Evolutionary conservation across 352 stramenopile species (phyloP).

Genomic region (Phytophthora tubulina): DNA sequence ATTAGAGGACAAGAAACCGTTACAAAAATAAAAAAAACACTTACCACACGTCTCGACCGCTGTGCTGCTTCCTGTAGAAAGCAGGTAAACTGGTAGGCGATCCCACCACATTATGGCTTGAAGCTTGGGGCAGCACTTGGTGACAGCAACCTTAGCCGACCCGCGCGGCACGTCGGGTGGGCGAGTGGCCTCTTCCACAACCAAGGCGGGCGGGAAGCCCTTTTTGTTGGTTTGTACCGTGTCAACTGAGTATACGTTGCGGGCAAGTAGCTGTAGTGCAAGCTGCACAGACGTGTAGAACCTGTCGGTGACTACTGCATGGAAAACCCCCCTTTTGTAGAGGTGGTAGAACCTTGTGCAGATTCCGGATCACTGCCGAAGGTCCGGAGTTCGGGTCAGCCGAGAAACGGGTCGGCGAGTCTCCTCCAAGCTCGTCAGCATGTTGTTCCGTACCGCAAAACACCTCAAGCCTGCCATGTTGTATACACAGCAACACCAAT

Average conservation of each 20-base stretch:
- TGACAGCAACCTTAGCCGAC: background rate
- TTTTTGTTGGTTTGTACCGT: slow-evolving; percentile 26
- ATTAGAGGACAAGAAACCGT: background rate
- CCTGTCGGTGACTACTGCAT: slow-evolving; percentile 17
- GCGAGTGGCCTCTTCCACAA: background rate
- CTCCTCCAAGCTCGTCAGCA: slow-evolving; percentile 4
- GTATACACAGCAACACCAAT: slow-evolving; percentile 10
- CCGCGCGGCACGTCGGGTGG: background rate
- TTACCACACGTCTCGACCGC: background rate
- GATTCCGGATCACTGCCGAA: slow-evolving; percentile 16
- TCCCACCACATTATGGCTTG: slow-evolving; percentile 9
- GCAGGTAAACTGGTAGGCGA: slow-evolving; percentile 1
- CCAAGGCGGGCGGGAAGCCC: background rate
- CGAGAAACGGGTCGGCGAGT: background rate
- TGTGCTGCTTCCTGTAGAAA: slow-evolving; percentile 3
- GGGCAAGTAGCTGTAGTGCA: slow-evolving; percentile 11
- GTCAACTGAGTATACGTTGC: slow-evolving; percentile 19
- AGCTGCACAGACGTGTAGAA: slow-evolving; percentile 36
- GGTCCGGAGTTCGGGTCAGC: slow-evolving; percentile 19
- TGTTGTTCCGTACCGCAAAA: slow-evolving; percentile 18
- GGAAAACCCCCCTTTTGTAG: background rate
- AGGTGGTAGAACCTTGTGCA: slow-evolving; percentile 1
- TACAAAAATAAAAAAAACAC: background rate
- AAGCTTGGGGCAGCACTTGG: slow-evolving; percentile 8
- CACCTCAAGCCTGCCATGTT: slow-evolving; percentile 12